Percentiles rank a stretch among this genome's conserved stretches.
Evolutionary conservation across 495 filamentous ascomycete species (phyloP).

Genomic region (Penicilliopsis zonata): DNA sequence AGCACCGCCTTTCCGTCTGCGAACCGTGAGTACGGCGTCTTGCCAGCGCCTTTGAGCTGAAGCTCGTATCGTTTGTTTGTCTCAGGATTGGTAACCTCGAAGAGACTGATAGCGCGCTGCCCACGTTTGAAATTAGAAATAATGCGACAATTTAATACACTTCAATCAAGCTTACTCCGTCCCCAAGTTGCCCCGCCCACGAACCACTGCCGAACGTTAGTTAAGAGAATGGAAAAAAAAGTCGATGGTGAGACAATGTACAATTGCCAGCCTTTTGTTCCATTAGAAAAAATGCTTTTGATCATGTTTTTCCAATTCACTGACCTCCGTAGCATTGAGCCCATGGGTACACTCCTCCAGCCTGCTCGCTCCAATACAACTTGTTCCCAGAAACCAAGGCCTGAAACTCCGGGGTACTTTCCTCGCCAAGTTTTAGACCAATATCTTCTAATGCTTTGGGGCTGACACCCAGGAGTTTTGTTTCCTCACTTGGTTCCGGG

Average conservation of each 20-base stretch:
- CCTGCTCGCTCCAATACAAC: constrained; percentile 46
- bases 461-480: constrained; percentile 73
- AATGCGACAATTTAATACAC: neutral
- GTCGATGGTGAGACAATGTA: constrained; percentile 12
- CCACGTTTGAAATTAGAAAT: neutral
- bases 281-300: constrained; percentile 12
- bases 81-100: constrained; percentile 70
- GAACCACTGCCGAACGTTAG: constrained; percentile 37
- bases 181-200: constrained; percentile 94
- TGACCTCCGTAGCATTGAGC: constrained; percentile 91
- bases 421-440: constrained; percentile 54
- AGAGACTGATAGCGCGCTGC: constrained; percentile 76
- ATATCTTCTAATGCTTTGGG: constrained; percentile 65
- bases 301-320: neutral
- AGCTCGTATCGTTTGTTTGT: constrained; percentile 71
- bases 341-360: constrained; percentile 80
- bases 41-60: constrained; percentile 86
- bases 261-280: constrained; percentile 41
- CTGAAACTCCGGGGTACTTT: constrained; percentile 62
- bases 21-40: constrained; percentile 90
- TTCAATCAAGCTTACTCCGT: constrained; percentile 41
- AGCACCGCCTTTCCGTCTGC: constrained; percentile 96
- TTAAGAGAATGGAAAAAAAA: constrained; percentile 8
- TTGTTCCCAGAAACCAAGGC: constrained; percentile 69
- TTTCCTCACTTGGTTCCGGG: constrained; percentile 53